phyloP scores from a whole-genome alignment of 1,139 yeast species.

The Taiozyma sp. region DNA sequence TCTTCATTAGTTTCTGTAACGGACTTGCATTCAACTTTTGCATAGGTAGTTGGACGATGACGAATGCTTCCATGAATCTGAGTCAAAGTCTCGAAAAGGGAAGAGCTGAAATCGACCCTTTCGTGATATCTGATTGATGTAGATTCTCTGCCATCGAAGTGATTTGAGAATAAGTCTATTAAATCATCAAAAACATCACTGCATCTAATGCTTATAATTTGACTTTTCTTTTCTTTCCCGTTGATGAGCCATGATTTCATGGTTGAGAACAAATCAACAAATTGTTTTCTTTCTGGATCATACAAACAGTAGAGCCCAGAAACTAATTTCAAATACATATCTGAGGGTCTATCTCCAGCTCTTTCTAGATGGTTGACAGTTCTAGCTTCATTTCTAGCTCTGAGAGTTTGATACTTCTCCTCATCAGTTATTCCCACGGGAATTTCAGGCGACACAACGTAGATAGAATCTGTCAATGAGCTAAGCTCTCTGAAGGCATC shows the following conservation, averaged over 20 bases:
- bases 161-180: not conserved
- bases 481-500: not conserved
- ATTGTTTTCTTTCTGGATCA: not conserved
- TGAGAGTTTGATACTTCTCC: not conserved
- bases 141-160: not conserved
- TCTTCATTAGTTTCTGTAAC: not conserved
- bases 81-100: not conserved
- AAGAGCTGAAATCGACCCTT: not conserved
- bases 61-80: not conserved
- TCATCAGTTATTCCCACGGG: not conserved
- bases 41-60: not conserved
- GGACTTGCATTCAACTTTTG: not conserved
- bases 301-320: not conserved
- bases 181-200: not conserved
- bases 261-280: not conserved
- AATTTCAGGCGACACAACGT: not conserved
- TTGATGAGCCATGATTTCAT: not conserved
- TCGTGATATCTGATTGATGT: not conserved
- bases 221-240: not conserved
- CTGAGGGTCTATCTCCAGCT: not conserved
- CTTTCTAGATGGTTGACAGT: no score
- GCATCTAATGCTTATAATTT: not conserved
- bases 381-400: not conserved
- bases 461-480: not conserved
- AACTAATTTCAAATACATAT: not conserved